Evolutionary conservation across 2,329 filamentous ascomycete species (phyloP).

Genomic region (Fusarium vanettenii): DNA sequence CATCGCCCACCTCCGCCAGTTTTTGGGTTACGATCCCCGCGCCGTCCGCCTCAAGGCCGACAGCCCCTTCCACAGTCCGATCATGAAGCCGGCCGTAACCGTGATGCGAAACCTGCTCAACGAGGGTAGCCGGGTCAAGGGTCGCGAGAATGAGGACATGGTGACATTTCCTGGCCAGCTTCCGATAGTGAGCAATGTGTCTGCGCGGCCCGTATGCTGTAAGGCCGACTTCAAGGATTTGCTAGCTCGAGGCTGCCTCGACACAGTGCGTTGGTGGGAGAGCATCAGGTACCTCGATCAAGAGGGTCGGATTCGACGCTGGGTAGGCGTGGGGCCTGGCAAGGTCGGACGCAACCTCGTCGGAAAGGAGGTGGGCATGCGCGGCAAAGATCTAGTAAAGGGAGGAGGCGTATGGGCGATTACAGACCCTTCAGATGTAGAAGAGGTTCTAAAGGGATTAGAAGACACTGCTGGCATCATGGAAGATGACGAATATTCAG

Average conservation of each 20-base stretch:
- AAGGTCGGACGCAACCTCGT: slow-evolving; percentile 95
- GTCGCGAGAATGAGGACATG: slow-evolving; percentile 69
- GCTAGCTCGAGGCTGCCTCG: slow-evolving; percentile 83
- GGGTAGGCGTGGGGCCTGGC: slow-evolving; percentile 92
- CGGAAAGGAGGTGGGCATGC: slow-evolving; percentile 93
- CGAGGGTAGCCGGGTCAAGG: slow-evolving; percentile 64
- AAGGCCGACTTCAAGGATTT: slow-evolving; percentile 82
- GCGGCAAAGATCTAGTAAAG: slow-evolving; percentile 79
- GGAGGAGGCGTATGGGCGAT: slow-evolving; percentile 95
- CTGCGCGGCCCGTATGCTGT: slow-evolving; percentile 79
- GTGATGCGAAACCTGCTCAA: slow-evolving; percentile 78
- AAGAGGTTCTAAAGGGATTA: slow-evolving; percentile 73
- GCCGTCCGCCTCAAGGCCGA: slow-evolving; percentile 89
- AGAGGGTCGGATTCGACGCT: slow-evolving; percentile 81
- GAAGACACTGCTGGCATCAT: slow-evolving; percentile 70
- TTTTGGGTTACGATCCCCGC: slow-evolving; percentile 89
- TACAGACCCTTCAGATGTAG: slow-evolving; percentile 80
- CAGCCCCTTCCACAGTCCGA: slow-evolving; percentile 89
- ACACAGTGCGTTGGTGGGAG: slow-evolving; percentile 95
- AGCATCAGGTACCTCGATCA: slow-evolving; percentile 91
- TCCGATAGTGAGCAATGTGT: slow-evolving; percentile 88
- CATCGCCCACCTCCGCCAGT: slow-evolving; percentile 86
- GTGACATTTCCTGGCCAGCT: slow-evolving; percentile 80
- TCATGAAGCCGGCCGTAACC: slow-evolving; percentile 87
- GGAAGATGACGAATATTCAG: slow-evolving; percentile 59